A percentile compares a stretch with the other conserved stretches of the same genome.
phyloP scores from a whole-genome alignment of 2,329 filamentous ascomycete species.

The Cercospora sojina region DNA sequence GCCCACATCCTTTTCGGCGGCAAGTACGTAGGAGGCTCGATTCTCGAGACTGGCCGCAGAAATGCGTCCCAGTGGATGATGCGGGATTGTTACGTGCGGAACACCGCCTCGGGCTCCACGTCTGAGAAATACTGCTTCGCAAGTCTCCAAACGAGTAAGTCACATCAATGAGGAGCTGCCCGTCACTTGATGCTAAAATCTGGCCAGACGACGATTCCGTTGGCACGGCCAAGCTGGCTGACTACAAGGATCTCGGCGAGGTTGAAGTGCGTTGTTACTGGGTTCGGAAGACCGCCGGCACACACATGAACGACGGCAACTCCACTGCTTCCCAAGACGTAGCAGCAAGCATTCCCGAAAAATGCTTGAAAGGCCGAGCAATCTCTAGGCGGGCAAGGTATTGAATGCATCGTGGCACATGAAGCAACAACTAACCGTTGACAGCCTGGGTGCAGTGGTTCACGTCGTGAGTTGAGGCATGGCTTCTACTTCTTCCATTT shows the following conservation, averaged over 20 bases:
- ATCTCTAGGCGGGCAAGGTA: slow-evolving; percentile 30
- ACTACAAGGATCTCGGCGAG: slow-evolving; percentile 23
- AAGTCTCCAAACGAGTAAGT: slow-evolving; percentile 24
- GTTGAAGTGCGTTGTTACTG: slow-evolving; percentile 17
- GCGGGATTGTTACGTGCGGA: background rate
- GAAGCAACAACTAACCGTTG: background rate
- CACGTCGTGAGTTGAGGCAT: slow-evolving; percentile 25
- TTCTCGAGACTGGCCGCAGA: background rate
- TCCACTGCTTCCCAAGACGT: slow-evolving; percentile 1
- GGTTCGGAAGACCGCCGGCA: background rate
- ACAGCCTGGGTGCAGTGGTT: slow-evolving; percentile 19
- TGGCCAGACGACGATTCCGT: slow-evolving; percentile 17
- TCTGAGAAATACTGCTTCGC: slow-evolving; percentile 24
- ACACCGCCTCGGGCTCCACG: background rate
- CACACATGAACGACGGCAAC: background rate
- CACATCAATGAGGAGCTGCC: background rate
- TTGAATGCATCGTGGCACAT: slow-evolving; percentile 1
- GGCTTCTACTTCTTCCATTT: background rate
- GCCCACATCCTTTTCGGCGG: slow-evolving; percentile 22
- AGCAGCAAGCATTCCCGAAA: slow-evolving; percentile 24
- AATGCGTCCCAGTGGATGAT: background rate
- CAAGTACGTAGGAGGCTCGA: background rate
- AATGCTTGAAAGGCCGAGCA: slow-evolving; percentile 32
- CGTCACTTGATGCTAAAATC: background rate
- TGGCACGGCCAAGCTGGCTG: background rate